phyloP scores from a whole-genome alignment of 2,329 filamentous ascomycete genomes.

The Colletotrichum lini region DNA sequence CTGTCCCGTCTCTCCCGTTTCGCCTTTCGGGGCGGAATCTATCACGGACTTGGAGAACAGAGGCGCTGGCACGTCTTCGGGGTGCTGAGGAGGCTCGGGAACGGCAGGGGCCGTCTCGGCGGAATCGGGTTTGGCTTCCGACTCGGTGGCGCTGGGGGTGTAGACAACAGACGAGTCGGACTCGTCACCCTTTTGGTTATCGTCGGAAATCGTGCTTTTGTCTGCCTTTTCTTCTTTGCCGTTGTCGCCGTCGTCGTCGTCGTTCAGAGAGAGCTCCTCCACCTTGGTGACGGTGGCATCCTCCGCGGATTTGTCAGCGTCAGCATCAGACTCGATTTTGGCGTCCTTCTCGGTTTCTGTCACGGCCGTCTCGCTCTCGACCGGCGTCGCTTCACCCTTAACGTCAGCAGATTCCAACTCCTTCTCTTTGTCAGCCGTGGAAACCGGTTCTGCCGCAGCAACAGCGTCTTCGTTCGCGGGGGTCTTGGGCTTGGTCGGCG shows the following conservation, averaged over 20 bases:
- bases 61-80: slow-evolving; percentile 79
- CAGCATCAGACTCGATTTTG: background rate
- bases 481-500: slow-evolving; percentile 60
- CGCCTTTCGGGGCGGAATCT: slow-evolving; percentile 11
- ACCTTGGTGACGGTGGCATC: slow-evolving; percentile 32
- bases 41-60: slow-evolving; percentile 66
- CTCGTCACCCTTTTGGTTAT: slow-evolving; percentile 45
- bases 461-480: slow-evolving; percentile 39
- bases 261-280: slow-evolving; percentile 29
- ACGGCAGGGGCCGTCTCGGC: slow-evolving; percentile 12
- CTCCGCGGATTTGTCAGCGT: slow-evolving; percentile 10
- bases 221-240: slow-evolving; percentile 26
- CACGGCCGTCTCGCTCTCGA: slow-evolving; percentile 23
- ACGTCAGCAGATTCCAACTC: slow-evolving; percentile 30
- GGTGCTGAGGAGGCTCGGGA: slow-evolving; percentile 62
- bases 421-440: slow-evolving; percentile 24
- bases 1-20: slow-evolving; percentile 7
- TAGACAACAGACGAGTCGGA: slow-evolving; percentile 48
- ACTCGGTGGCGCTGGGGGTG: slow-evolving; percentile 37
- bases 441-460: slow-evolving; percentile 40
- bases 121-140: slow-evolving; percentile 33
- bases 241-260: no score
- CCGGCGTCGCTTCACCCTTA: slow-evolving; percentile 21
- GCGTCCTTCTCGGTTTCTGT: background rate
- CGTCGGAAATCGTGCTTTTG: slow-evolving; percentile 20